Conservation (phyloP, 257 asterid genomes). For the Mitragyna speciosa region DNA sequence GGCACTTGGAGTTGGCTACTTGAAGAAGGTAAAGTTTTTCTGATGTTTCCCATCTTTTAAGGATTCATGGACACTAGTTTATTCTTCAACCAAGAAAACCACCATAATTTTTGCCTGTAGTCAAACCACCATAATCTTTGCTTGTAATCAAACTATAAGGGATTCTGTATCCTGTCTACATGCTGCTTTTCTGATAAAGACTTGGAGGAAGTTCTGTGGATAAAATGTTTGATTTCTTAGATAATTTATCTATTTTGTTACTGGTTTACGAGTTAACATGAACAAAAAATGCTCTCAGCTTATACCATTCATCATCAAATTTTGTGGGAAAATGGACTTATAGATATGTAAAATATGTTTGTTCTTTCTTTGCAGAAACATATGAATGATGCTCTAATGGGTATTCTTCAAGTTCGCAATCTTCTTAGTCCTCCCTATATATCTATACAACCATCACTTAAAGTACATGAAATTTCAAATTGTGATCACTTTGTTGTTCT, state of each 20-base stretch:
- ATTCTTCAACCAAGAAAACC: not conserved
- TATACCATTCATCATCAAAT: not conserved
- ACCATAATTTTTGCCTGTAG: not conserved
- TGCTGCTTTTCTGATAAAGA: not conserved
- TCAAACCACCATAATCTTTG: not conserved
- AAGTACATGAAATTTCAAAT: conserved; percentile 64
- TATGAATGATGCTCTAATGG: conserved; percentile 95
- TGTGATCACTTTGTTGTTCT: conserved; percentile 83
- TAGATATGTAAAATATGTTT: not conserved
- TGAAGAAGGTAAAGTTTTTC: conserved; percentile 69
- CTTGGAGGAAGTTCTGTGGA: not conserved
- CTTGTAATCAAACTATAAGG: not conserved
- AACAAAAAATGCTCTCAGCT: not conserved
- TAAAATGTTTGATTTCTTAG: not conserved
- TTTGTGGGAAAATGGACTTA: not conserved
- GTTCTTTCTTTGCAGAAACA: conserved; percentile 52
- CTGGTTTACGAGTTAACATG: not conserved
- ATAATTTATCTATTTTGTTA: not conserved
- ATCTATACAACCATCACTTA: conserved; percentile 64
- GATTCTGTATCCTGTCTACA: not conserved
- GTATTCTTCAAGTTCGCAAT: conserved; percentile 80
- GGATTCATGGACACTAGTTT: not conserved
- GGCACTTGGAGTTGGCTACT: conserved; percentile 97
- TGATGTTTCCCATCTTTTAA: not conserved
- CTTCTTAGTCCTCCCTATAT: conserved; percentile 91